A percentile compares a stretch with the other conserved stretches of the same genome.
phyloP scores from a whole-genome alignment of 805 yeast genomes.

The Wickerhamomyces silvicola region DNA sequence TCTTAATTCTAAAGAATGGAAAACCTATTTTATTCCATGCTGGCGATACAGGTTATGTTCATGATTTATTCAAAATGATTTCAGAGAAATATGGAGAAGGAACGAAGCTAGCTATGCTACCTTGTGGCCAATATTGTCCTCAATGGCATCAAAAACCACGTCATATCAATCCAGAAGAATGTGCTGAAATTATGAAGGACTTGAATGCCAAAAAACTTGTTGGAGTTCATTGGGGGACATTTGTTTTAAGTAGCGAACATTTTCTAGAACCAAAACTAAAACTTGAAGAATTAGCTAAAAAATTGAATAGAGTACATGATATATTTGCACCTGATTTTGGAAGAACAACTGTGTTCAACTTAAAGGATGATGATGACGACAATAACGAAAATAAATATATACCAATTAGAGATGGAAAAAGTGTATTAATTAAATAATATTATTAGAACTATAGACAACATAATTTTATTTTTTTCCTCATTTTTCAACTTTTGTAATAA shows the following conservation, averaged over 20 bases:
- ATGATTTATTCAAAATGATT: conserved; percentile 64
- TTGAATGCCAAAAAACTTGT: conserved; percentile 55
- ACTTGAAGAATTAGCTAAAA: conserved; percentile 44
- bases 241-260: conserved; percentile 81
- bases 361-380: conserved; percentile 9
- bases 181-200: conserved; percentile 59
- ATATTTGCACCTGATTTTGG: conserved; percentile 74
- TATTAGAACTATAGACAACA: neutral
- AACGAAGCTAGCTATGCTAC: conserved; percentile 63
- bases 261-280: conserved; percentile 73
- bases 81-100: conserved; percentile 55
- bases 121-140: conserved; percentile 94
- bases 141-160: conserved; percentile 90
- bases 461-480: neutral
- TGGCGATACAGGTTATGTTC: conserved; percentile 91
- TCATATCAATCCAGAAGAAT: conserved; percentile 79
- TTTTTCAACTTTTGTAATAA: conserved; percentile 24
- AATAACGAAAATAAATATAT: conserved; percentile 10
- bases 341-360: conserved; percentile 47
- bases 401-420: conserved; percentile 24
- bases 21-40: conserved; percentile 80
- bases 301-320: conserved; percentile 27
- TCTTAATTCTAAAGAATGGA: conserved; percentile 57
- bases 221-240: conserved; percentile 98
- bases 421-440: conserved; percentile 23